Conservation (phyloP, 345 rosid species). For the Populus euphratica region DNA sequence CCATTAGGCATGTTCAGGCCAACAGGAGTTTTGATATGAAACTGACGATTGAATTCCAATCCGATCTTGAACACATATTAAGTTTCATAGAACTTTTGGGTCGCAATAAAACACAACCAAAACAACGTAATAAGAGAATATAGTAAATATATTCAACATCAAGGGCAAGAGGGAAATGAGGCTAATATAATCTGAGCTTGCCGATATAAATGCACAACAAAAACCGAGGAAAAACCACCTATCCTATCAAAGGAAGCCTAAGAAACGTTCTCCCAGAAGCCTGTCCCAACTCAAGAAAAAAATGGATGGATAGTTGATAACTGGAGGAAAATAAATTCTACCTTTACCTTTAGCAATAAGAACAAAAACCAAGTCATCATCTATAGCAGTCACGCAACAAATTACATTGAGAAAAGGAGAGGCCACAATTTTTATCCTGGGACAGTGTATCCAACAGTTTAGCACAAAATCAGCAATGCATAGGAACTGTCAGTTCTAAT, state of each 20-base stretch:
- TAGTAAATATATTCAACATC: not conserved
- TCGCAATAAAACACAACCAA: not conserved
- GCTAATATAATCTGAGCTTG: not conserved
- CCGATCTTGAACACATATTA: not conserved
- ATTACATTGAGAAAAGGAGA: not conserved
- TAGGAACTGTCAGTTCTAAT: not conserved
- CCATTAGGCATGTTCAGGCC: not conserved
- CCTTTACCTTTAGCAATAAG: not conserved
- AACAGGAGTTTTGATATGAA: not conserved
- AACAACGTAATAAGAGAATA: not conserved
- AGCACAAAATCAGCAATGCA: not conserved
- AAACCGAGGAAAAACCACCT: not conserved
- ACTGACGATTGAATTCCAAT: not conserved
- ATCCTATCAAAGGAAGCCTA: not conserved
- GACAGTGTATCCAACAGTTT: not conserved
- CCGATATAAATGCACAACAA: not conserved
- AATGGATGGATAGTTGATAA: not conserved
- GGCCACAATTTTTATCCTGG: not conserved
- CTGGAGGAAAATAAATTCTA: not conserved
- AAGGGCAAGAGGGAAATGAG: not conserved
- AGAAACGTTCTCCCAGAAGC: not conserved
- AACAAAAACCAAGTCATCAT: not conserved
- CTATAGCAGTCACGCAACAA: not conserved
- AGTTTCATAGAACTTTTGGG: not conserved
- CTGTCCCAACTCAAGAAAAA: not conserved